Evolutionary conservation across 1,139 yeast species (phyloP).

Genomic region (Protomyces pachydermus): DNA sequence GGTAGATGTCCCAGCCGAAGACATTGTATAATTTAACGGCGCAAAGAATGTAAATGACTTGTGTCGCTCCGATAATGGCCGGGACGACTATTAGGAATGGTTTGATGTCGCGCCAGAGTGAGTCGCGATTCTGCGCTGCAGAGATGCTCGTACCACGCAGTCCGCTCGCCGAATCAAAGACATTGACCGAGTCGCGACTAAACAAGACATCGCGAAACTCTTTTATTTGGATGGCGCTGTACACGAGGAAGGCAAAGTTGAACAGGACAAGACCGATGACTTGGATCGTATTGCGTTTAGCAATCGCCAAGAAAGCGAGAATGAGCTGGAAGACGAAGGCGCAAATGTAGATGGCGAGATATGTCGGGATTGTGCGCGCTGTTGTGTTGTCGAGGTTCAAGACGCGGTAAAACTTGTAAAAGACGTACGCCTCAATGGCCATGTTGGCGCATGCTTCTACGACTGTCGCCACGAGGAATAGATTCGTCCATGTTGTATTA

Average conservation of each 20-base stretch:
- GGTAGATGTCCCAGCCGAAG: constrained; percentile 50
- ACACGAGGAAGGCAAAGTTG: constrained; percentile 19
- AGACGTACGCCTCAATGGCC: constrained; percentile 24
- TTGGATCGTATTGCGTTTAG: constrained; percentile 23
- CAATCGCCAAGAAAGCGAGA: constrained; percentile 17
- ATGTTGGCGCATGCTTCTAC: constrained; percentile 17
- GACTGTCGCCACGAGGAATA: constrained; percentile 18
- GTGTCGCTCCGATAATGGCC: constrained; percentile 40
- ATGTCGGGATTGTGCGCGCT: constrained; percentile 25
- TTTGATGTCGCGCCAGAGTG: constrained; percentile 34
- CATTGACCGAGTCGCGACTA: constrained; percentile 6
- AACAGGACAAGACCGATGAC: constrained; percentile 22
- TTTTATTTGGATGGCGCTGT: constrained; percentile 21
- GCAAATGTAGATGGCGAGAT: constrained; percentile 23
- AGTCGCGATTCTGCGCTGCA: neutral
- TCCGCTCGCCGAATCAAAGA: neutral
- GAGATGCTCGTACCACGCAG: neutral
- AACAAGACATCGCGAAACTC: constrained; percentile 18
- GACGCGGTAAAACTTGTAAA: constrained; percentile 8
- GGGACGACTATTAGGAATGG: constrained; percentile 47
- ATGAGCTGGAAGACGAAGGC: constrained; percentile 23
- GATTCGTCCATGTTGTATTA: constrained; percentile 16
- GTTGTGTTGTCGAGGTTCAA: constrained; percentile 15
- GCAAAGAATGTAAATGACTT: constrained; percentile 37
- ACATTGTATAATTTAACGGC: constrained; percentile 41